Evolutionary conservation across 2,329 filamentous ascomycete genomes (phyloP).

Genomic region (Talaromyces amestolkiae): DNA sequence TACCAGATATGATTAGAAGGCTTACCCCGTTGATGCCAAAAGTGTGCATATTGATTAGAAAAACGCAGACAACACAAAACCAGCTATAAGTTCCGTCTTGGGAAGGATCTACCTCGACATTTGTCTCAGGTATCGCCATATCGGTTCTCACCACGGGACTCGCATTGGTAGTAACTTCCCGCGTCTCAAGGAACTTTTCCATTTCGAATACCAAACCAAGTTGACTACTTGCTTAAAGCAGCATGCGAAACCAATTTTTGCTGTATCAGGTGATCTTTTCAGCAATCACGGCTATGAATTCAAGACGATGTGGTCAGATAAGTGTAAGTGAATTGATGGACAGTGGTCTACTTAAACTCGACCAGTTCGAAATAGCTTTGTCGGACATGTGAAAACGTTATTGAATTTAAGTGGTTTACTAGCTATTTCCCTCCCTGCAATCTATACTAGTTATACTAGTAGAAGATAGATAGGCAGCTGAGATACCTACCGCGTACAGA

Average conservation of each 20-base stretch:
- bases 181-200: not conserved
- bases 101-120: constrained; percentile 22
- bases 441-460: not conserved
- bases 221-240: not conserved
- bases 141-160: not conserved
- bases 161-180: not conserved
- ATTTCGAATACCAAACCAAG: not conserved
- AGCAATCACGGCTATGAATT: not conserved
- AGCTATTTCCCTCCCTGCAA: not conserved
- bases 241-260: not conserved
- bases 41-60: constrained; percentile 65
- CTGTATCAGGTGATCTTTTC: not conserved
- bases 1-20: not conserved
- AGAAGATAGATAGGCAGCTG: not conserved
- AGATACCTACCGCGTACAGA: not conserved
- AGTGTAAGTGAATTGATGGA: not conserved
- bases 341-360: not conserved
- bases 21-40: constrained; percentile 69
- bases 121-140: not conserved
- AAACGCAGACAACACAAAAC: constrained; percentile 55
- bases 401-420: not conserved
- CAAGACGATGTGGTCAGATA: not conserved
- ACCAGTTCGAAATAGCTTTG: not conserved
- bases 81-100: constrained; percentile 62
- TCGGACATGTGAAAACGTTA: not conserved